Base-by-base conservation (phyloP, 441 rosid genomes). In the Erysimum cheiri region DNA sequence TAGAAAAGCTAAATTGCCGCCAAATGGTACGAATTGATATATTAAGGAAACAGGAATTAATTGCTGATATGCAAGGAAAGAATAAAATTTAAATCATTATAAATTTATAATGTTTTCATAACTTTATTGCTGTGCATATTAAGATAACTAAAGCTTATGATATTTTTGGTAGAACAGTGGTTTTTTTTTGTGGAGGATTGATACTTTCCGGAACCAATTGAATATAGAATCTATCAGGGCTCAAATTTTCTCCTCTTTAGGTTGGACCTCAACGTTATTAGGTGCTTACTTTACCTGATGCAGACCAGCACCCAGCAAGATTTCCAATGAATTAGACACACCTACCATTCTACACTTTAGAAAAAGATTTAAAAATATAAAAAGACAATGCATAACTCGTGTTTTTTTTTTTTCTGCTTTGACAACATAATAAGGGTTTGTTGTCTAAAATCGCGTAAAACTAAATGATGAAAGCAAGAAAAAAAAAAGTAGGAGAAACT, bases 251-350 rank as follows among this genome's bases (percentile, higher is more conserved):
- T 33, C 28, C 10, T 5, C 5, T 19, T 12, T 5, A 44, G 71
- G 63, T 55, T 67, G 63, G 33, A 55, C 33, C 43, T 54, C 43
- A 41, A 55, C 62, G 24, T 44, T 33, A 46, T 26, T 43, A 29
- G 35, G 29, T 57, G 22, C 37, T 56, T 44, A 56, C 64, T 33
- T 44, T 19, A 32, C 44, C 43, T 57, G 72, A 59, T 69, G 58
- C 59, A 47, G 65, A 68, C 28, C 13, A 8, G 37, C 12, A 57
- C 56, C 17, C 17, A 40, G 6, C 11, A 46, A 15, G n/a, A 48
- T 70, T 58, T 47, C 6, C 37, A 70, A 8, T 37, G 11, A 48
- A 60, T 19, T 10, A 29, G 31, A 12, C 43, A 67, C 43, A 41
- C 2, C 33, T 44, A 22, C 10, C 31, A 17, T 31, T 53, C 2